Base-by-base conservation (phyloP, 1,139 yeast genomes). In the Nakaseomyces sp. region DNA sequence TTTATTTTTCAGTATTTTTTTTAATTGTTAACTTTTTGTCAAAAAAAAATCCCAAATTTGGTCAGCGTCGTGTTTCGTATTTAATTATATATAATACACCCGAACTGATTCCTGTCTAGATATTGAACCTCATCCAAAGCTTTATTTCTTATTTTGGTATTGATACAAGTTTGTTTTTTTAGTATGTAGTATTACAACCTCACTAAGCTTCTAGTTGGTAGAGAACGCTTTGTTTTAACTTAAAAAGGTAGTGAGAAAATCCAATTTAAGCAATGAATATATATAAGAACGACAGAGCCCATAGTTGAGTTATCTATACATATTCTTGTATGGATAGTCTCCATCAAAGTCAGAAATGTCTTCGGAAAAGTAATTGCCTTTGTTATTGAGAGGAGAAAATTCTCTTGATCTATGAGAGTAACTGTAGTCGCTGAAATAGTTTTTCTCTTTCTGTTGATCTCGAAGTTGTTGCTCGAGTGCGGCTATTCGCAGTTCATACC, bases 401-500 rank as follows among this genome's bases (percentile, higher is more conserved):
- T 33, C 32, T n/a, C 25, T 41, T 15, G 42, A 40, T 17, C 38
- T 19, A 18, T 33, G 37, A 22, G 42, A 40, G 13, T 35, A 35
- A 16, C 38, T 35, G 28, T 35, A 22, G 18, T 35, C 38, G n/a
- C 38, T 35, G 18, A 35, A 31, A 40, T 40, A 33, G 15, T 40
- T 40, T 13, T 20, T 32, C 2, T 32, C 31, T n/a, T 32, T 32
- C 16, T 32, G n/a, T 17, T 35, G 43, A 10, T 33, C 40, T n/a
- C 28, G 30, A 3, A 41, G 30, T 13, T 35, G 39, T 17, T 25
- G 17, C 54, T 32, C 46, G 44, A 17, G 59, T 53, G 19, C 52
- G 45, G 17, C 50, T 47, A 18, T 61, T 51, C 24, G 52, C 53
- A 9, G 43, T 43, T 10, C 42, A 37, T 9, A 53, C 40, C 15